Evolutionary conservation across 176 grass and related monocot genomes (phyloP), one percentile per base, ranked within the genome.

Genomic region (Zoysia japonica): DNA sequence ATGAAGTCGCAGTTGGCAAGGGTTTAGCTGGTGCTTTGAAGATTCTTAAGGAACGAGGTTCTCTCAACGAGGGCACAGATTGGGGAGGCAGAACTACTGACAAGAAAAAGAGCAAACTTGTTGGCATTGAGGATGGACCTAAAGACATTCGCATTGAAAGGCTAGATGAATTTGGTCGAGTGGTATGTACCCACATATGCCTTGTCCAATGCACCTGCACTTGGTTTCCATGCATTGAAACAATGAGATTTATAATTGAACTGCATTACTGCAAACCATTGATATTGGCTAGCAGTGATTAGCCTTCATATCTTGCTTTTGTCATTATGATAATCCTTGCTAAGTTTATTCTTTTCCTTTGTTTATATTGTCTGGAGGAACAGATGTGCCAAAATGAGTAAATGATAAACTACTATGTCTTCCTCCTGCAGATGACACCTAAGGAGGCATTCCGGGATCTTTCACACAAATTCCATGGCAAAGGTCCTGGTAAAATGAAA

Each of bases 381-480:
- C 67, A 54, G 7, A 56, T 74, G 43, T 28, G 12, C 39, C 39
- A 84, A 53, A 63, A 75, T 64, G 11, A 57, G 53, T 17, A 72
- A 55, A 55, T 55, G 14, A 55, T 85, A 47, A 50, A 50, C 19
- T 70, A 3, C 55, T 63, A 11, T 45, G 3, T 72, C 28, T 2
- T 20, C 59, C 61, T 48, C 14, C 17, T 66, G 42, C 76, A 98
- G 90, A 94, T 93, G 92, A 94, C 92, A 68, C 90, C 88, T 14
- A 99, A 87, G 88, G 92, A 99, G 76, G 96, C 96, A 71, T 98
- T 94, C 78, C 74, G 92, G 47, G 77, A 80, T 80, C 83, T 94
- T 77, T 95, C 96, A 9, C 92, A 94, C 82, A 94, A 91, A 84
- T 98, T 98, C 42, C 96, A 94, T 85, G 96, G 92, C 60, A 98